Conservation (phyloP, 768 basidiomycete genomes). For the Mrakia hoshinonis region DNA sequence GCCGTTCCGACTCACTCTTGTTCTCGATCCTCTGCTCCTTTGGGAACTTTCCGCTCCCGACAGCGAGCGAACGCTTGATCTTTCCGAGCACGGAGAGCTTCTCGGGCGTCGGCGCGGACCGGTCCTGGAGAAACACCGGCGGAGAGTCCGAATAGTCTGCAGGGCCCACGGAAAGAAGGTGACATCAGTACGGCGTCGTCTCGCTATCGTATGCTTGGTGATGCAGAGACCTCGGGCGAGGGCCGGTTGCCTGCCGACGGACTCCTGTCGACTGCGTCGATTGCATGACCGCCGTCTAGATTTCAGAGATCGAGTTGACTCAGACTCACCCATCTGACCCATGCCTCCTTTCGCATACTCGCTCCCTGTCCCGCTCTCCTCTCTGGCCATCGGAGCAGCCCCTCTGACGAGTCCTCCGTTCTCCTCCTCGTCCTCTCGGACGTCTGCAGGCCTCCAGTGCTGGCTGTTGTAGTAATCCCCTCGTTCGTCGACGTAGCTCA, state of each 20-base stretch:
- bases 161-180: not conserved
- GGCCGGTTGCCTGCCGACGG: not conserved
- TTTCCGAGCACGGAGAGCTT: not conserved
- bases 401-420: not conserved
- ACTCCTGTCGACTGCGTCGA: not conserved
- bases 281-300: too few species aligned
- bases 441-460: not conserved
- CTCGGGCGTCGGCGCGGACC: not conserved
- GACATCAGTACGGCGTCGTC: not conserved
- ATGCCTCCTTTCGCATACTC: not conserved
- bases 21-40: slow-evolving; percentile 24
- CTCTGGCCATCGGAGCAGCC: not conserved
- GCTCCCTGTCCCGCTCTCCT: not conserved
- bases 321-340: slow-evolving; percentile 6
- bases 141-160: slow-evolving; percentile 20
- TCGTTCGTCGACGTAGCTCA: not conserved
- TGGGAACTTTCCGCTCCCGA: slow-evolving; percentile 4
- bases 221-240: not conserved
- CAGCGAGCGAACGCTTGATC: slow-evolving; percentile 18
- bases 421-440: not conserved
- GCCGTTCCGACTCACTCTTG: slow-evolving; percentile 4
- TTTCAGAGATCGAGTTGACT: too few species aligned
- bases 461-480: not conserved
- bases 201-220: not conserved
- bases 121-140: not conserved